A percentile compares a stretch with the other conserved stretches of the same genome.
These are phyloP conservation scores for Xylariaceae sp. DNA, from an alignment of 2,329 filamentous ascomycete genomes.

Conservation along the genomic window DNA sequence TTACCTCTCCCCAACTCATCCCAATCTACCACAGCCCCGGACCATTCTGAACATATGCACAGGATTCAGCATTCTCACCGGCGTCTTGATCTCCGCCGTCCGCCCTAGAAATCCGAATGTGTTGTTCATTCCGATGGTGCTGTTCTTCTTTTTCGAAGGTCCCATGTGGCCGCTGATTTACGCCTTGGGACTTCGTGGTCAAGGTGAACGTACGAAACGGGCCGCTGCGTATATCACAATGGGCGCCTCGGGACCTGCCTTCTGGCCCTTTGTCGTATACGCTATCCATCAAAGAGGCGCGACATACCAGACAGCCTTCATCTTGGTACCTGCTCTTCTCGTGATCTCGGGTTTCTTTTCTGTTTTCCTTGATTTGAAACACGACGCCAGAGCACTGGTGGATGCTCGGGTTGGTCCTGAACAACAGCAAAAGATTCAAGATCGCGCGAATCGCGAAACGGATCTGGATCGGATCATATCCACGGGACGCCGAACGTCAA, in stretches of 20 bases:
- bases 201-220: conserved; percentile 76
- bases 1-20: conserved; percentile 46
- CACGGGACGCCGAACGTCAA: conserved; percentile 21
- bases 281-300: conserved; percentile 59
- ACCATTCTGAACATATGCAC: conserved; percentile 65
- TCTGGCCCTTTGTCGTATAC: conserved; percentile 71
- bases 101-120: conserved; percentile 43
- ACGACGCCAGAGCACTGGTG: conserved; percentile 44
- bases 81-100: conserved; percentile 45
- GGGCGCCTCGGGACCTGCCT: conserved; percentile 67
- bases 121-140: conserved; percentile 56
- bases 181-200: conserved; percentile 71
- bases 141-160: conserved; percentile 78
- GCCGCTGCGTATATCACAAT: conserved; percentile 75
- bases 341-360: conserved; percentile 46
- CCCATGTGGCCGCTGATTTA: conserved; percentile 82
- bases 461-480: conserved; percentile 40
- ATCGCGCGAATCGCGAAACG: conserved; percentile 38
- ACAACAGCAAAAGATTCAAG: conserved; percentile 30
- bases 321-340: conserved; percentile 56
- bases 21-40: conserved; percentile 58
- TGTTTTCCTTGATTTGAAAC: conserved; percentile 44
- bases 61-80: conserved; percentile 55
- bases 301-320: conserved; percentile 59
- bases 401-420: conserved; percentile 35